Base-by-base conservation (phyloP, 345 rosid species). In the Acer campestre region DNA sequence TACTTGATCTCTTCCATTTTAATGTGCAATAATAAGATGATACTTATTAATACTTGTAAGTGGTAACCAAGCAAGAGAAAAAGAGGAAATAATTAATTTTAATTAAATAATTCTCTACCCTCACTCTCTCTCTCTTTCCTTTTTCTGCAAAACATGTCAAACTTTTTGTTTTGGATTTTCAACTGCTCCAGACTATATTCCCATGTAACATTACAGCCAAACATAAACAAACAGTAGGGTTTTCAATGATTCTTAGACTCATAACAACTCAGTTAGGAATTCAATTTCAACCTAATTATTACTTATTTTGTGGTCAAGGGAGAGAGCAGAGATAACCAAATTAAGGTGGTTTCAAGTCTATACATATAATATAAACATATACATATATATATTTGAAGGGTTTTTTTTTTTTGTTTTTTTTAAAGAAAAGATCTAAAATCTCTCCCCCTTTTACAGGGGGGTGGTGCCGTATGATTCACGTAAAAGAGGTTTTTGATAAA, bases 141-240 rank as follows among this genome's bases (percentile, higher is more conserved):
- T 67, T 74, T 83, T 71, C 18, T 55, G 78, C 75, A 76, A 81
- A 74, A 65, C 85, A 82, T 10, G 14, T 27, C 29, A 61, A 72
- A 31, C 16, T 64, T 68, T 13, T 66, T 35, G 20, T 40, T 48
- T 63, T 48, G 51, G 46, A 69, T 65, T 75, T 79, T 61, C 68
- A 67, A 46, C 23, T 25, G 70, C 63, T 59, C 51, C 27, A 7
- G 29, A 49, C 78, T 65, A 67, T 65, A 70, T 61, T 80, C 10
- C 62, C 16, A 42, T 74, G 82, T 80, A 82, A 80, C 53, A 42
- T 9, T 9, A 42, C 66, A 27, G 42, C 58, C 65, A 22, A 77
- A n/a, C 55, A 55, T 42, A 14, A 62, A 40, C 61, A 66, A 53
- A 77, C 23, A 10, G 53, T 61, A 61, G 44, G 66, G 59, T 73